phyloP scores from a whole-genome alignment of 1,139 yeast species.

The Pichia sp. region DNA sequence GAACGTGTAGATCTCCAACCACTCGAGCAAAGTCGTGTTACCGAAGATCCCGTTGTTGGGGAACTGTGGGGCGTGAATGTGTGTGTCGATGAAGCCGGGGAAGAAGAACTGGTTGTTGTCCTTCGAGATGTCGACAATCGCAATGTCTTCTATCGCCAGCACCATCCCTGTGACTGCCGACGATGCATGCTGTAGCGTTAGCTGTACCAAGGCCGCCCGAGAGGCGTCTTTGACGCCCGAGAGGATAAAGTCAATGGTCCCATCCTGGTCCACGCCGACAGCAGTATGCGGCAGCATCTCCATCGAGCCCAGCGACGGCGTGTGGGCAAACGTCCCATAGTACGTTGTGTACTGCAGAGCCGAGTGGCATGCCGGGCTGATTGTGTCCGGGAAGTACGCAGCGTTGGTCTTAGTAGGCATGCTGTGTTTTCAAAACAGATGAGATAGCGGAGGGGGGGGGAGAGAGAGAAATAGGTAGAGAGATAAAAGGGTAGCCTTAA shows the following conservation, averaged over 20 bases:
- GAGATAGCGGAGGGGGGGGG: neutral
- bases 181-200: neutral
- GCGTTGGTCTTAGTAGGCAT: conserved; percentile 18
- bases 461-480: neutral
- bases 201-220: neutral
- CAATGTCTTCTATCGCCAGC: conserved; percentile 13
- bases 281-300: conserved; percentile 47
- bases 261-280: conserved; percentile 49
- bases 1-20: conserved; percentile 85
- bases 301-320: conserved; percentile 44
- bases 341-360: conserved; percentile 33
- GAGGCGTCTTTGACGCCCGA: neutral
- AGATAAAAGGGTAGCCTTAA: too few species aligned
- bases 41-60: conserved; percentile 94
- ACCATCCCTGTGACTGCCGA: neutral
- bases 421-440: neutral
- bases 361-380: conserved; percentile 20
- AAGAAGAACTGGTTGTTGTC: conserved; percentile 49
- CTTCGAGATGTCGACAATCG: conserved; percentile 30
- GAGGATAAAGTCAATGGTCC: conserved; percentile 43
- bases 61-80: conserved; percentile 93
- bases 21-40: conserved; percentile 75
- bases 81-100: conserved; percentile 95
- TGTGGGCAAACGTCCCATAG: conserved; percentile 55
- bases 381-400: conserved; percentile 13